A percentile compares a stretch with the other conserved stretches of the same genome.
These are phyloP conservation scores for Conticribra guillardii DNA, from an alignment of 108 stramenopile genomes.

Conservation along the genomic window DNA sequence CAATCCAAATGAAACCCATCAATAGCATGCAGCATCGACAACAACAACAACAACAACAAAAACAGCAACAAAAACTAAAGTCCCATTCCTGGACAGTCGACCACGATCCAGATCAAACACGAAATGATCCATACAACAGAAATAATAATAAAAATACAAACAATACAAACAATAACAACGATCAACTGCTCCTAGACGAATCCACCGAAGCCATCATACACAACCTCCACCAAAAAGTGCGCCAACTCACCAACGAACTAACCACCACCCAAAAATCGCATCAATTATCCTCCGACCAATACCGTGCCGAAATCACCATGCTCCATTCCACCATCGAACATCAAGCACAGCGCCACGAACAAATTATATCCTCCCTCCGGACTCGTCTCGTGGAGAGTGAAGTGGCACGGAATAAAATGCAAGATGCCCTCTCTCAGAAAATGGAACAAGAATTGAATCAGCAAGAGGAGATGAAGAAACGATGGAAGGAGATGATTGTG, in stretches of 20 bases:
- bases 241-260: slow-evolving; percentile 25
- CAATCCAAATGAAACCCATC: slow-evolving; percentile 8
- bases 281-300: slow-evolving; percentile 32
- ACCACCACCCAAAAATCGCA: slow-evolving; percentile 22
- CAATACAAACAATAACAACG: slow-evolving; percentile 2
- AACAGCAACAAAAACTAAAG: background rate
- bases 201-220: background rate
- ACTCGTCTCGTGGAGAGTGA: slow-evolving; percentile 33
- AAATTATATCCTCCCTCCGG: slow-evolving; percentile 20
- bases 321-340: slow-evolving; percentile 19
- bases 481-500: slow-evolving; percentile 19
- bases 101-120: background rate
- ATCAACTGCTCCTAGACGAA: background rate
- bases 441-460: slow-evolving; percentile 15
- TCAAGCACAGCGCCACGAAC: slow-evolving; percentile 28
- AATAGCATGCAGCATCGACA: background rate
- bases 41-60: too few relatives aligned
- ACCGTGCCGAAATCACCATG: slow-evolving; percentile 27
- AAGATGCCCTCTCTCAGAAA: slow-evolving; percentile 17
- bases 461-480: slow-evolving; percentile 10
- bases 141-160: slow-evolving; percentile 1
- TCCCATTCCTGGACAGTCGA: background rate
- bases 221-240: slow-evolving; percentile 12
- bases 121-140: background rate
- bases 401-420: slow-evolving; percentile 32